A percentile compares a stretch with the other conserved stretches of the same genome.
These are phyloP conservation scores for Alternaria gaisen DNA, from an alignment of 2,329 filamentous ascomycete species.

Conservation along the genomic window DNA sequence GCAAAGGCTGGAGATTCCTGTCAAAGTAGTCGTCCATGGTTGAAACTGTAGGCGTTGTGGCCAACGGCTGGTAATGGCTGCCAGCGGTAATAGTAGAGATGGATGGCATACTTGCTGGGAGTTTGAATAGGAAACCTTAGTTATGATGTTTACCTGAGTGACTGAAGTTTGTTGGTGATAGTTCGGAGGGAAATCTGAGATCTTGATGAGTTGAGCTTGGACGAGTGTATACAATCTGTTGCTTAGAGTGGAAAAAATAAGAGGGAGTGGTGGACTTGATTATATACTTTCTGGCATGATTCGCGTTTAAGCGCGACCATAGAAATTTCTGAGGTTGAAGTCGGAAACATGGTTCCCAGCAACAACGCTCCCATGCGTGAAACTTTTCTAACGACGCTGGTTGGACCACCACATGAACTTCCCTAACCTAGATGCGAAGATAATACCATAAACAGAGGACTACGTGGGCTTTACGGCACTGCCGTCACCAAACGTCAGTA, in stretches of 20 bases:
- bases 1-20: neutral
- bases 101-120: neutral
- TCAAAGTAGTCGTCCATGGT: neutral
- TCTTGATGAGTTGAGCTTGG: no score
- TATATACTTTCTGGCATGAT: no score
- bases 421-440: neutral
- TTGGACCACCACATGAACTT: neutral
- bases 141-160: neutral
- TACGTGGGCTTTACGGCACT: neutral
- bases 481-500: neutral
- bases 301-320: accelerated
- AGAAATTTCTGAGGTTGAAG: no score
- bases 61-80: neutral
- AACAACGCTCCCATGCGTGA: no score
- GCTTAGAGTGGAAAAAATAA: neutral
- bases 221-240: no score
- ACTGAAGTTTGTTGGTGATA: neutral
- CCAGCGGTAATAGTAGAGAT: neutral
- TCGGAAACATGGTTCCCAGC: neutral
- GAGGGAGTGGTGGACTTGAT: no score
- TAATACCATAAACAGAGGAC: neutral
- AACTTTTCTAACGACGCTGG: neutral
- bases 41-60: neutral
- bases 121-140: neutral
- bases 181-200: accelerated